Conservation (phyloP, 441 rosid species). For the Gossypium gossypioides region DNA sequence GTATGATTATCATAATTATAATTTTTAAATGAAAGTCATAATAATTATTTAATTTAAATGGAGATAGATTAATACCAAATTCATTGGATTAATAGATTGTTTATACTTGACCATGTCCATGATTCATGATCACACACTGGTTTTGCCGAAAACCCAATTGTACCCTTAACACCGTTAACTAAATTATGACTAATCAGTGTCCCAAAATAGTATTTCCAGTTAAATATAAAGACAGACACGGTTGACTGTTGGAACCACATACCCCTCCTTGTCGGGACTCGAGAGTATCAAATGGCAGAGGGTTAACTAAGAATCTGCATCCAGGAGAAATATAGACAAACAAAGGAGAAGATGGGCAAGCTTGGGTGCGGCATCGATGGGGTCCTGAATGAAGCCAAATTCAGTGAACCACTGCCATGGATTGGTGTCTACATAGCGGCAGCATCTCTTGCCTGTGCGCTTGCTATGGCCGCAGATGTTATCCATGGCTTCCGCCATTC, state of each 20-base stretch:
- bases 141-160: not conserved
- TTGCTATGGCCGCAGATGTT: conserved; percentile 61
- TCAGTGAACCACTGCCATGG: conserved; percentile 66
- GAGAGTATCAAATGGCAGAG: not conserved
- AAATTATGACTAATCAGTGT: not conserved
- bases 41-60: not conserved
- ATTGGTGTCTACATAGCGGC: conserved; percentile 36
- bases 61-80: not conserved
- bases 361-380: conserved; percentile 58
- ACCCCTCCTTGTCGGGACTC: not conserved
- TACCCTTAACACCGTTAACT: not conserved
- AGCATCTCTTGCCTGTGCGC: conserved; percentile 38
- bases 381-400: conserved; percentile 43
- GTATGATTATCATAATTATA: no score
- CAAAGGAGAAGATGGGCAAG: conserved; percentile 23
- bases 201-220: not conserved
- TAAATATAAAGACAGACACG: not conserved
- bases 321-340: not conserved
- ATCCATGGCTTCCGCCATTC: conserved; percentile 42
- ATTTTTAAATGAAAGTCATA: no score
- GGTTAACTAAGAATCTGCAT: not conserved
- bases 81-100: not conserved
- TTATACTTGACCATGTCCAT: not conserved
- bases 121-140: not conserved
- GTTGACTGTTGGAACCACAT: not conserved